Base-by-base conservation (phyloP, 2,329 filamentous ascomycete genomes). In the Cercospora zeina region DNA sequence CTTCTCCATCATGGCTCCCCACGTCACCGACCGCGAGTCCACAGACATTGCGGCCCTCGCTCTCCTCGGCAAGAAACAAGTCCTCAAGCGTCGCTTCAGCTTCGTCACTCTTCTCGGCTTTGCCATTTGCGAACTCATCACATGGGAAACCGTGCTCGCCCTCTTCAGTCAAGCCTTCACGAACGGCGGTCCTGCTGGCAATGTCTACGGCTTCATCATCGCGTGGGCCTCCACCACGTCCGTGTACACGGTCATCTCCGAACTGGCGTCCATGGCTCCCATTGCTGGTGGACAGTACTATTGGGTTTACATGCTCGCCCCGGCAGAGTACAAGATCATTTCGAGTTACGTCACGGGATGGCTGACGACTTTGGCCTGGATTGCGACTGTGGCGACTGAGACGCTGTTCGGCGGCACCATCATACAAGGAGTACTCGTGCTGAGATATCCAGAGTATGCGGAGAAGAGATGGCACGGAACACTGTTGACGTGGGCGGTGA, bases 171-270 rank as follows among this genome's bases (percentile, higher is more conserved):
- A 80, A 63, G 74, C 76, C 1, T 74, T 78, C 49, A 69, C 76
- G 24, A 81, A 80, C 68, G 79, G 79, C 14, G 79, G 79, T 4
- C 78, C 81, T 11, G 76, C 79, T 1, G 81, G 82, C 4, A 72
- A 82, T 6, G 70, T 83, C 9, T 83, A 82, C 65, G 80, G 81
- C 53, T 84, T 79, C 71, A 76, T 84, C 33, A 78, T 83, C 51
- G 79, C 81, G 16, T 83, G 80, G 80, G 68, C 74, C 16, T 79
- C 78, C 0, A 83, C 79, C 0, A 67, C 84, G 58, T 80, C 75
- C 0, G 75, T 79, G 3, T 81, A 81, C 64, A 78, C 76, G 0
- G 78, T 79, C 14, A 77, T 82, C 49, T 77, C 76, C 1, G 80
- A 82, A 63, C 67, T 81, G 36, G 79, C 76, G 0, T 81, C 78